A percentile compares a stretch with the other conserved stretches of the same genome.
These are phyloP conservation scores for Agrostemma githago DNA, from an alignment of 148 eudicot genomes.

Conservation along the genomic window DNA sequence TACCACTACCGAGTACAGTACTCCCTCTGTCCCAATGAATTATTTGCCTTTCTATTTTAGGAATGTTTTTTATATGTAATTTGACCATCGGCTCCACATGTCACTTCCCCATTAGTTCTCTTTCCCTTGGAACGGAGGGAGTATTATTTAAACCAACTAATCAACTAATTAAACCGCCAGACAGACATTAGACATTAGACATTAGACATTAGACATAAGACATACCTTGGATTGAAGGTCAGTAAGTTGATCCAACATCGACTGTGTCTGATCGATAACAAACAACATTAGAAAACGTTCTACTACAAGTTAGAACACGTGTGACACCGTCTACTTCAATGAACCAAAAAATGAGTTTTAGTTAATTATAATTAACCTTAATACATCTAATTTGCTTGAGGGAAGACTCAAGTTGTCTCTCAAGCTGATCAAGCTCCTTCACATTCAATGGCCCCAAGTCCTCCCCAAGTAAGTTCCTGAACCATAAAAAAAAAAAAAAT, in stretches of 20 bases:
- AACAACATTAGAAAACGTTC: not conserved
- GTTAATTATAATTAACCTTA: slow-evolving; percentile 23
- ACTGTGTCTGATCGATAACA: slow-evolving; percentile 34
- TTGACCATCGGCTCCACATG: too few relatives aligned
- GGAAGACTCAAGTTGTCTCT: slow-evolving; percentile 45
- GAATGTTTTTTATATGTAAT: too few relatives aligned
- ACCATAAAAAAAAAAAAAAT: too few relatives aligned
- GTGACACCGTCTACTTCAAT: too few relatives aligned
- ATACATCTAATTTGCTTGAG: slow-evolving; percentile 40
- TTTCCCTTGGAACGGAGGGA: too few relatives aligned
- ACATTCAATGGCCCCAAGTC: slow-evolving; percentile 48
- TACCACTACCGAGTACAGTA: not conserved
- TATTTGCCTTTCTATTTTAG: too few relatives aligned
- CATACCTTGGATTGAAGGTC: slow-evolving; percentile 48
- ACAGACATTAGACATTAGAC: too few relatives aligned
- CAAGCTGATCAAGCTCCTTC: slow-evolving; percentile 52
- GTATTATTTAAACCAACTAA: not conserved
- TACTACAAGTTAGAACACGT: not conserved
- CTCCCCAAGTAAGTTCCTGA: slow-evolving; percentile 46
- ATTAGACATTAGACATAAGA: not conserved
- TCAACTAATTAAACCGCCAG: not conserved
- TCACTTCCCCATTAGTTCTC: too few relatives aligned
- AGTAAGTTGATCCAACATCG: slow-evolving; percentile 45
- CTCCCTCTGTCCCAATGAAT: too few relatives aligned
- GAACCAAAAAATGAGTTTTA: not conserved